phyloP scores from a whole-genome alignment of 1,284 basidiomycete species.

The Boletus austroedulis region DNA sequence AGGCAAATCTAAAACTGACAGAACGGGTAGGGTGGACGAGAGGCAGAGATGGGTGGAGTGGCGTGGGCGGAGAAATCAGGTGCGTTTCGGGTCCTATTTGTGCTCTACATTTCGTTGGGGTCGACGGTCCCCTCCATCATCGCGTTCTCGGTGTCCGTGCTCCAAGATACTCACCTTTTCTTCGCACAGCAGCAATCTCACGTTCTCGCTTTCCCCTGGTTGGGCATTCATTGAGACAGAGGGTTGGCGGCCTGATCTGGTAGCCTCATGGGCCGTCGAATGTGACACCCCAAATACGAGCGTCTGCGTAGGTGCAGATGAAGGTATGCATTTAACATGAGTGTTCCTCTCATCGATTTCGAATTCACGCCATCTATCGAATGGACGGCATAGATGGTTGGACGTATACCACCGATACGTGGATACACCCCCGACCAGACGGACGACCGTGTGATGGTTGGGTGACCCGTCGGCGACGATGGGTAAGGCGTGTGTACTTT shows the following conservation, averaged over 20 bases:
- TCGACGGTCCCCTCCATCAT: too few species aligned
- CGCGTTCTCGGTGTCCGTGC: not conserved
- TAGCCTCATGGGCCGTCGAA: constrained; percentile 48
- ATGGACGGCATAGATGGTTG: constrained; percentile 56
- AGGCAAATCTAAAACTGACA: constrained; percentile 48
- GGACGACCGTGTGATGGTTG: constrained; percentile 45
- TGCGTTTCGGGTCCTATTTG: constrained; percentile 39
- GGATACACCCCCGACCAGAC: constrained; percentile 52
- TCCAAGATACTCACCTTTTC: not conserved
- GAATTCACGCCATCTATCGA: not conserved
- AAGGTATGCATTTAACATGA: constrained; percentile 9
- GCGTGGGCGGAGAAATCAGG: constrained; percentile 60
- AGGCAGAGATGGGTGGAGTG: constrained; percentile 70
- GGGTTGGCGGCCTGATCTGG: constrained; percentile 67
- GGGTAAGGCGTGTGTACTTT: constrained; percentile 64
- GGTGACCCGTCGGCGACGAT: constrained; percentile 62
- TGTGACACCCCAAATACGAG: constrained; percentile 5
- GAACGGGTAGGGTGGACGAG: constrained; percentile 69
- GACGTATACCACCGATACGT: constrained; percentile 74
- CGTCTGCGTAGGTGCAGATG: constrained; percentile 33
- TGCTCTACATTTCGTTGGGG: not conserved
- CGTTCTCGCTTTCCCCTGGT: constrained; percentile 64
- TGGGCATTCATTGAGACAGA: constrained; percentile 74
- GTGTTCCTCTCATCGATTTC: not conserved
- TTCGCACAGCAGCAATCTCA: constrained; percentile 63